Percentiles rank a stretch among this genome's conserved stretches.
Evolutionary conservation across 140 eudicot species (phyloP).

Genomic region (Cichorium intybus): DNA sequence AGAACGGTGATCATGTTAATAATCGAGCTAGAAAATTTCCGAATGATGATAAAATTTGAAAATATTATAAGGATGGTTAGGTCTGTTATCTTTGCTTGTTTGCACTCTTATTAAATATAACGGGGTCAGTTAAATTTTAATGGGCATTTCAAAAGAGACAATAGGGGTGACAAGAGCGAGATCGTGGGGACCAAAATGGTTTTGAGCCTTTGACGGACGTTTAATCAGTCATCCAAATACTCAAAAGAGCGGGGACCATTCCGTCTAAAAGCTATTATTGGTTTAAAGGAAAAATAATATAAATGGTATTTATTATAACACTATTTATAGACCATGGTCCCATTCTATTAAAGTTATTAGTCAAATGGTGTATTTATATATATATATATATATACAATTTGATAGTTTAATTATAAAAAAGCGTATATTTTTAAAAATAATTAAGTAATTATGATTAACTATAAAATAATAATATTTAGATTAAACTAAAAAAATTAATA

Average conservation of each 20-base stretch:
- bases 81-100: no score
- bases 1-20: no score
- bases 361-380: no score
- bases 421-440: no score
- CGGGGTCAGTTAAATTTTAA: neutral
- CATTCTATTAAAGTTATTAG: neutral
- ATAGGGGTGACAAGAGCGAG: neutral
- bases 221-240: constrained; percentile 7
- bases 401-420: no score
- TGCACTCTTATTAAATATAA: neutral
- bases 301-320: neutral
- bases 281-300: neutral
- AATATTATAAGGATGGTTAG: no score
- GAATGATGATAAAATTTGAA: no score
- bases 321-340: neutral
- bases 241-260: neutral
- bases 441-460: no score
- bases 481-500: no score
- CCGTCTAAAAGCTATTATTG: neutral
- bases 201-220: constrained; percentile 16
- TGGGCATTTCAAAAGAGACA: neutral
- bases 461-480: no score
- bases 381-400: no score
- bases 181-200: neutral
- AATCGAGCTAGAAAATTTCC: no score